Base-by-base conservation (phyloP, 441 rosid species). In the Hypseocharis bilobata region DNA sequence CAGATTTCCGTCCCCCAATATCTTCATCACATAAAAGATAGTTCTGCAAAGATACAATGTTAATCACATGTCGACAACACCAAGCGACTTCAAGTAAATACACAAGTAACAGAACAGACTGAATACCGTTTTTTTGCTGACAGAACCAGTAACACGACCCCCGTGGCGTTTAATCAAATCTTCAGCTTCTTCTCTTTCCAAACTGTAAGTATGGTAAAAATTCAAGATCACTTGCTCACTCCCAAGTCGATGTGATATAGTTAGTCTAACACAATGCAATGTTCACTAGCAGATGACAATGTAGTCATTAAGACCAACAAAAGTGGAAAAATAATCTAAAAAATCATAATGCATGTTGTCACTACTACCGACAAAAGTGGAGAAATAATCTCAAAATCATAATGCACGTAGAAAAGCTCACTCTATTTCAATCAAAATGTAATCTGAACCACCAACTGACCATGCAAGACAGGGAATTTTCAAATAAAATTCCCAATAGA, bases 161-260 rank as follows among this genome's bases (percentile, higher is more conserved):
- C 96, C 96, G 67, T 88, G 84, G 5, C 92, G 83, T 81, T 90
- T 92, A 68, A 92, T 87, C 77, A 92, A 70, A 82, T 88, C 98
- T 75, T 90, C 98, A 38, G 96, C 98, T 75, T 92, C 98, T 83
- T 92, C 97, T 76, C 98, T 86, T 83, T 93, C 97, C 78, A 93
- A 80, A 80, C 98, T 93, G 82, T 61, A 74, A 71, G 23, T n/a
- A 52, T 70, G 55, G 65, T 57, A 67, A 75, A 68, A 61, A 36
- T 40, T 60, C 30, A 69, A 70, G 57, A 28, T 51, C 57, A 51
- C 25, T 51, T 47, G 27, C 19, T 27, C 2, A 36, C 40, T 55
- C 63, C 16, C 57, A 36, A 40, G 44, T 54, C 22, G 49, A 64
- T 29, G 59, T 22, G 34, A 23, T 5, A 7, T 4, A 34, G 26